Conservation (phyloP, 768 basidiomycete species). For the Saitozyma podzolica region DNA sequence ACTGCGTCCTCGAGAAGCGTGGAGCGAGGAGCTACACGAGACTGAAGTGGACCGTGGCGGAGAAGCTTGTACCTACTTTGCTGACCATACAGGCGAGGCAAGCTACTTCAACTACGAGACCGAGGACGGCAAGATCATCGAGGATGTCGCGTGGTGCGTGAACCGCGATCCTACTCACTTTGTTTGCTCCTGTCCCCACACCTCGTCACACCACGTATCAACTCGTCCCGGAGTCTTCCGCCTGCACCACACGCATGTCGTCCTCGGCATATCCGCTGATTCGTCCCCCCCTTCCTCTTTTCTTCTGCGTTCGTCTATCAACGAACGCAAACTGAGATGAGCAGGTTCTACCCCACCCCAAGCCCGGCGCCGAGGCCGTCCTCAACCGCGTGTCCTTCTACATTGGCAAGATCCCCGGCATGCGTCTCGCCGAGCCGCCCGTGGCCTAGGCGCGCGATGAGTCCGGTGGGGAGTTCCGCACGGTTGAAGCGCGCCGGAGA, state of each 20-base stretch:
- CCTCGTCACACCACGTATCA: no score
- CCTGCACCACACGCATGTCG: no score
- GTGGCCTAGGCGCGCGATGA: conserved; percentile 1
- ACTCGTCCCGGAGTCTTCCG: no score
- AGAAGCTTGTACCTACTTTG: neutral
- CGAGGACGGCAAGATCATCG: conserved; percentile 42
- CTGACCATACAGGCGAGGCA: conserved; percentile 31
- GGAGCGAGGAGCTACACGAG: no score
- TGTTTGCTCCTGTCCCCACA: no score
- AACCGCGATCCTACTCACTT: no score
- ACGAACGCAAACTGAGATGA: neutral
- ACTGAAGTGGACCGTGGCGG: no score
- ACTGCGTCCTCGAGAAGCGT: no score
- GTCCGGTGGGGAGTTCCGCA: no score
- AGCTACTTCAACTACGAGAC: conserved; percentile 47
- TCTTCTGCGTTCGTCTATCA: neutral
- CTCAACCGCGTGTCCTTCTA: conserved; percentile 46
- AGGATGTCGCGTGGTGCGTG: conserved; percentile 48
- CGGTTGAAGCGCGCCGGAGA: no score
- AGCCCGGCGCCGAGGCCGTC: conserved; percentile 42
- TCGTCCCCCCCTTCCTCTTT: neutral
- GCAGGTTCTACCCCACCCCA: conserved; percentile 49
- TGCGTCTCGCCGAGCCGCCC: conserved; percentile 36
- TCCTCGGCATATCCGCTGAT: no score
- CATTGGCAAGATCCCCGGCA: conserved; percentile 36